Evolutionary conservation across 2,329 filamentous ascomycete species (phyloP).

Genomic region (Pseudopithomyces maydicus): DNA sequence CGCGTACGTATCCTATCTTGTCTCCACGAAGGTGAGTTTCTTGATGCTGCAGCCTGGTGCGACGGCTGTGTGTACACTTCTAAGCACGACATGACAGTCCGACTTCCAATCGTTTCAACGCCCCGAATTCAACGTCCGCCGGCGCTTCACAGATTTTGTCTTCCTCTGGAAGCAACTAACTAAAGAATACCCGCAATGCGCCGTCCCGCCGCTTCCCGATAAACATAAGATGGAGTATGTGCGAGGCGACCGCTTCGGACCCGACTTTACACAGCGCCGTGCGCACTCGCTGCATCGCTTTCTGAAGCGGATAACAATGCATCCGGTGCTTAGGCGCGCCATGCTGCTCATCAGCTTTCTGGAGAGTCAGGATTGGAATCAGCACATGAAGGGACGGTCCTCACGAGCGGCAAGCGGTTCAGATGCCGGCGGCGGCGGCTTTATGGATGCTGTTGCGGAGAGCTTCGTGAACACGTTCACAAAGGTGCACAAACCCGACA

Average conservation of each 20-base stretch:
- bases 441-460: constrained; percentile 95
- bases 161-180: constrained; percentile 92
- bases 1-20: constrained; percentile 92
- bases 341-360: constrained; percentile 86
- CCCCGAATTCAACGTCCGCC: constrained; percentile 76
- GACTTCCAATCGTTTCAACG: constrained; percentile 93
- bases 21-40: constrained; percentile 77
- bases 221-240: constrained; percentile 99
- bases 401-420: constrained; percentile 62
- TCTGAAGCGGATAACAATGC: constrained; percentile 80
- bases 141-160: constrained; percentile 96
- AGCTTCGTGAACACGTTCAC: constrained; percentile 97
- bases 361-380: constrained; percentile 94
- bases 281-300: constrained; percentile 93
- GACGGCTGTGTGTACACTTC: neutral
- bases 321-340: constrained; percentile 85
- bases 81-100: constrained; percentile 62
- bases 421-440: constrained; percentile 61
- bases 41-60: constrained; percentile 12
- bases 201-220: constrained; percentile 91
- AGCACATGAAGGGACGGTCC: constrained; percentile 83
- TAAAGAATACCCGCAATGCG: constrained; percentile 87
- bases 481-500: constrained; percentile 93
- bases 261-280: constrained; percentile 87
- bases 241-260: constrained; percentile 89